phyloP scores from a whole-genome alignment of 257 asterid genomes.

The Ajuga chamaepitys region DNA sequence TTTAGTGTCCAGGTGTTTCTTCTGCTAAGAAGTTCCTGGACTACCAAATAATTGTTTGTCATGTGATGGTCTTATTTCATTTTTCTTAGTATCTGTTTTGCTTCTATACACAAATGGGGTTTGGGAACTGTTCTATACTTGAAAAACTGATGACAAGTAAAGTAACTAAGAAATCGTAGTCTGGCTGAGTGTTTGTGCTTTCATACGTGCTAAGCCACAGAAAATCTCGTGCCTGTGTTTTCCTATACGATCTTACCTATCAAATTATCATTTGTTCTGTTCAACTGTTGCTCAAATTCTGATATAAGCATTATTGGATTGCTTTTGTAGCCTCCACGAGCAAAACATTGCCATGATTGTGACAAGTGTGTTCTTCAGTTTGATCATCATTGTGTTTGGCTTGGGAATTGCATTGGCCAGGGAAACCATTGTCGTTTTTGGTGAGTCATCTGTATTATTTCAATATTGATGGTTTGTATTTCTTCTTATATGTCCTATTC shows the following conservation, averaged over 20 bases:
- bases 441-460: conserved; percentile 32
- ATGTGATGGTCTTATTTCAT: background rate
- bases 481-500: background rate
- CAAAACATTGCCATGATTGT: conserved; percentile 96
- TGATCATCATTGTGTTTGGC: conserved; percentile 99
- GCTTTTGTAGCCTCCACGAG: conserved; percentile 84
- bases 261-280: background rate
- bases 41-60: background rate
- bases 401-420: conserved; percentile 91
- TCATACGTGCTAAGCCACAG: background rate
- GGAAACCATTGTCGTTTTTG: conserved; percentile 89
- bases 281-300: conserved; percentile 6
- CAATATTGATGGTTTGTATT: background rate
- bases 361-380: conserved; percentile 96
- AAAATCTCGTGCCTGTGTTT: background rate
- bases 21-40: background rate
- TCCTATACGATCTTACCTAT: background rate
- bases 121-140: background rate
- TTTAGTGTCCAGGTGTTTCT: background rate
- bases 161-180: background rate
- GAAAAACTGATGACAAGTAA: background rate
- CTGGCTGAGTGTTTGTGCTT: background rate
- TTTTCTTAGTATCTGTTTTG: background rate
- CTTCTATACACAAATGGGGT: background rate
- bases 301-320: conserved; percentile 8